Conservation (phyloP, 2,329 filamentous ascomycete genomes). For the Incumbomyces lentus region DNA sequence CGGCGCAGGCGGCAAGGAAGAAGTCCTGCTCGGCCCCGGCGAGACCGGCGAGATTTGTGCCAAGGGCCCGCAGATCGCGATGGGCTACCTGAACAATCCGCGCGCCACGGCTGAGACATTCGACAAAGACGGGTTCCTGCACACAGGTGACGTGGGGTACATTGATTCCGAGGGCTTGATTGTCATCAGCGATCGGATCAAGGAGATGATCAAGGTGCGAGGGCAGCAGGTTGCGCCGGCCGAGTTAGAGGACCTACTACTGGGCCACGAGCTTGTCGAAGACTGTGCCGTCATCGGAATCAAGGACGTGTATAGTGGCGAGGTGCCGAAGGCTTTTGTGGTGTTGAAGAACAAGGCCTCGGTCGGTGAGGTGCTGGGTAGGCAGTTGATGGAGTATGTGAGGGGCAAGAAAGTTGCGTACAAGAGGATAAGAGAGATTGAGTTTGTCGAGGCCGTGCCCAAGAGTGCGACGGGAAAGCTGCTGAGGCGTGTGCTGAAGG, state of each 20-base stretch:
- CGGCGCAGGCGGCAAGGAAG: constrained; percentile 37
- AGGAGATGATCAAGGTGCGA: constrained; percentile 54
- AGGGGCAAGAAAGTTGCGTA: constrained; percentile 25
- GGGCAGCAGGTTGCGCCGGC: constrained; percentile 52
- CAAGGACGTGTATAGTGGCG: constrained; percentile 50
- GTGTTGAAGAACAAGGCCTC: constrained; percentile 56
- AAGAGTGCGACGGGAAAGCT: constrained; percentile 70
- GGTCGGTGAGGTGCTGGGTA: constrained; percentile 43
- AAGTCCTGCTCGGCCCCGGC: constrained; percentile 31
- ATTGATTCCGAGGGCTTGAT: constrained; percentile 48
- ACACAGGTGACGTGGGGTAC: constrained; percentile 57
- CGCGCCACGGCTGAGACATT: constrained; percentile 61
- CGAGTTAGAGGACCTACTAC: constrained; percentile 47
- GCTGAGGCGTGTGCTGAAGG: constrained; percentile 49
- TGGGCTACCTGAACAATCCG: constrained; percentile 65
- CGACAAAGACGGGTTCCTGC: constrained; percentile 46
- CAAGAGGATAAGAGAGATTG: constrained; percentile 28
- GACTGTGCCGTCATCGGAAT: constrained; percentile 63
- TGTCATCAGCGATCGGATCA: constrained; percentile 23
- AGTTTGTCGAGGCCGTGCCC: constrained; percentile 44
- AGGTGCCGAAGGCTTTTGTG: constrained; percentile 54
- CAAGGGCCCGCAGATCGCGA: constrained; percentile 69
- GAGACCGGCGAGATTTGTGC: constrained; percentile 55
- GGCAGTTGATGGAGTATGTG: constrained; percentile 29
- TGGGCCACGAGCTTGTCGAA: constrained; percentile 46